Conservation (phyloP, 352 stramenopile genomes). For the Globisporangium polare region DNA sequence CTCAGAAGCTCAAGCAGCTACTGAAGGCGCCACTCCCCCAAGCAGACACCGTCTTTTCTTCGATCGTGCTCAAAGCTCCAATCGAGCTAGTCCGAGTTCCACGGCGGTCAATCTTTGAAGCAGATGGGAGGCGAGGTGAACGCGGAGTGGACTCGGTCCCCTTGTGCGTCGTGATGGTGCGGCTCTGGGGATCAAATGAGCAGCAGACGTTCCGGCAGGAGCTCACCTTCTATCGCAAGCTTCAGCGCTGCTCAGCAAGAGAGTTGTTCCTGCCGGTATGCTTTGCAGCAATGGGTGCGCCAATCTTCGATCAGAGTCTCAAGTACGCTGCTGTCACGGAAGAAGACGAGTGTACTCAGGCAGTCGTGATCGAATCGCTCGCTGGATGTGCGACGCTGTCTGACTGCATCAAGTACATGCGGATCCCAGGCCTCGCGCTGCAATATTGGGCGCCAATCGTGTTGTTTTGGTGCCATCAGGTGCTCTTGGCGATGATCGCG, state of each 20-base stretch:
- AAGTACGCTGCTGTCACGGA: not conserved
- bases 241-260: constrained; percentile 19
- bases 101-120: constrained; percentile 19
- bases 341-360: constrained; percentile 8
- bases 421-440: constrained; percentile 8
- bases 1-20: constrained; percentile 19
- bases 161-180: constrained; percentile 20
- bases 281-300: constrained; percentile 10
- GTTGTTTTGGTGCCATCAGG: constrained; percentile 29
- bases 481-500: constrained; percentile 25
- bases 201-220: constrained; percentile 19
- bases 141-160: not conserved
- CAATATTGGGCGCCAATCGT: constrained; percentile 24
- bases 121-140: constrained; percentile 9
- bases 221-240: constrained; percentile 20
- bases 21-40: constrained; percentile 16
- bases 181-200: constrained; percentile 4
- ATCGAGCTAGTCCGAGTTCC: not conserved
- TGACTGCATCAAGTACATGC: constrained; percentile 21
- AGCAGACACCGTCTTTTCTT: constrained; percentile 12
- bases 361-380: constrained; percentile 29
- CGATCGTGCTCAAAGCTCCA: constrained; percentile 2
- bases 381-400: constrained; percentile 23
- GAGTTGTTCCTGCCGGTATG: constrained; percentile 21
- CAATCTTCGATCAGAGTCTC: constrained; percentile 17